Base-by-base conservation (phyloP, 371 early-diverging fungal genomes). In the Synchytrium microbalum region DNA sequence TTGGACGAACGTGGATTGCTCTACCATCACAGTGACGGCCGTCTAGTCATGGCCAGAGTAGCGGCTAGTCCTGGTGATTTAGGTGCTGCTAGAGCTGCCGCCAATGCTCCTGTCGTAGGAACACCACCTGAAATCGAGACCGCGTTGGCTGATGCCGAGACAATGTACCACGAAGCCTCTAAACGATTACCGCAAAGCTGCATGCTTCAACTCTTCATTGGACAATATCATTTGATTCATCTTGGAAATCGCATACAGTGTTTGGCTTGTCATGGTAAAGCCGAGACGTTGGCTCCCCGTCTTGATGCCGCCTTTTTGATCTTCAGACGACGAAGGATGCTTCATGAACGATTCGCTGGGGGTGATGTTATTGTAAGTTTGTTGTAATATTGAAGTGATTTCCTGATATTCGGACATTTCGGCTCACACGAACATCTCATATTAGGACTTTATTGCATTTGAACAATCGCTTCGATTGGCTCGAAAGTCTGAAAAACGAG, bases 311-410 rank as follows among this genome's bases (percentile, higher is more conserved):
- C 69, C 29, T 76, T 70, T 54, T 54, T 76, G 68, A 72, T 76
- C 26, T 76, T 69, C 55, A 58, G 74, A n/a, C 46, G 76, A 52
- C 67, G 70, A 64, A 27, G 69, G 52, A 25, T 72, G 54, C 59
- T 76, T 56, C 67, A 68, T 54, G 74, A 76, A 24, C 46, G 59
- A 57, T 70, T 68, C 60, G 61, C 62, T 1, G 76, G 76, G 23
- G 73, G 71, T 13, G 76, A 72, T 63, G 72, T 73, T 53, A 75
- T 75, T 64, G n/a, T n/a, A n/a, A n/a, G 73, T 70, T 56, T 72
- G 72, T 46, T 72, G 72, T 29, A 24, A 29, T 57, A 57, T 14
- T 51, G 51, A 51, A 51, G 23, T 14, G 51, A 51, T 51, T 51
- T 51, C 51, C 23, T 14, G 51, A 51, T 23, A 51, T 51, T 14